Evolutionary conservation across 2,329 filamentous ascomycete species (phyloP).

Genomic region (Ascochyta lentis): DNA sequence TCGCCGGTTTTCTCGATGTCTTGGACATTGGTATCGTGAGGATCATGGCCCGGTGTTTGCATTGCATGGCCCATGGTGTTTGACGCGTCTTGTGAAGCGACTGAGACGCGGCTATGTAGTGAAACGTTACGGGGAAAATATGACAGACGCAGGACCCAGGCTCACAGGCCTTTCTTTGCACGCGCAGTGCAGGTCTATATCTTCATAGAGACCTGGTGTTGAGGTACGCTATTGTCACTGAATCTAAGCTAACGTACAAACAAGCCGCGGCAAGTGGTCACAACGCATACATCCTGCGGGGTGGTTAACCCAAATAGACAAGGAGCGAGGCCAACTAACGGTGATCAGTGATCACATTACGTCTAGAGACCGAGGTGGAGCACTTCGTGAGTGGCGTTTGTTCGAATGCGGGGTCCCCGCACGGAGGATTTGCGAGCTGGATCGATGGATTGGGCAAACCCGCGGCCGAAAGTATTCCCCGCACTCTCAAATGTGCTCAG

Average conservation of each 20-base stretch:
- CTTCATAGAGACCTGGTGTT: not conserved
- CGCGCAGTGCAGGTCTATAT: constrained; percentile 14
- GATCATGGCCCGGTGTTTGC: constrained; percentile 17
- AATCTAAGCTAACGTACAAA: not conserved
- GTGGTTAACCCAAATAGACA: not conserved
- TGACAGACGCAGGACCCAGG: constrained; percentile 4
- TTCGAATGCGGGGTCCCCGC: constrained; percentile 12
- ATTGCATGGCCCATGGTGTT: constrained; percentile 15
- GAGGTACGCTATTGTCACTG: constrained; percentile 2
- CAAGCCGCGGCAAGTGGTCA: constrained; percentile 16
- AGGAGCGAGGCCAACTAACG: constrained; percentile 6
- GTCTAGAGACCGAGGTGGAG: constrained; percentile 1
- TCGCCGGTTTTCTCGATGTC: constrained; percentile 6
- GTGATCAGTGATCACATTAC: constrained; percentile 1
- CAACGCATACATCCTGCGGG: constrained; percentile 1
- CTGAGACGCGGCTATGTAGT: not conserved
- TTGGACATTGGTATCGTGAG: constrained; percentile 9
- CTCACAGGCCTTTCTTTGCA: constrained; percentile 4
- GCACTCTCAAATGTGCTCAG: no score
- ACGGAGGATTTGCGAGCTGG: constrained; percentile 1
- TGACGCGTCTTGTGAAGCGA: not conserved
- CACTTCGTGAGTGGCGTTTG: constrained; percentile 4
- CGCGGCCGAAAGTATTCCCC: no score
- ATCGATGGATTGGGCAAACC: not conserved
- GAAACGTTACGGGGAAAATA: constrained; percentile 10